Conservation (phyloP, 106 monocot genomes). For the Iris macrosiphon region DNA sequence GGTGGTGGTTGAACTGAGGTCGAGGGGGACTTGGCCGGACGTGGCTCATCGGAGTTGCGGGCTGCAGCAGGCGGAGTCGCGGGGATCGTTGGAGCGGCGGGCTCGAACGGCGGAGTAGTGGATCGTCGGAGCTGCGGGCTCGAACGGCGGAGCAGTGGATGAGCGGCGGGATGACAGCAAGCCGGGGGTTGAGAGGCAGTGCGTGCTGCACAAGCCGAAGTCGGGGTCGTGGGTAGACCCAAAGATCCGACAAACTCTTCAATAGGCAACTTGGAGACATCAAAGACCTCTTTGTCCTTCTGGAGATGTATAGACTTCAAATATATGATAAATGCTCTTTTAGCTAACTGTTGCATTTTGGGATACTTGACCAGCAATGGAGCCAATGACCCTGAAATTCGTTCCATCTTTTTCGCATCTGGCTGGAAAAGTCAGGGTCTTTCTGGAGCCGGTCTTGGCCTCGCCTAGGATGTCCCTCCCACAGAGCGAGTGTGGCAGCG, state of each 20-base stretch:
- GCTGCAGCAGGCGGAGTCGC: no score
- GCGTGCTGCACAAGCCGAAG: no score
- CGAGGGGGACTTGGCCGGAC: no score
- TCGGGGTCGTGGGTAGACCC: conserved; percentile 66
- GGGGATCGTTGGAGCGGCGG: no score
- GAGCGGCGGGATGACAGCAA: no score
- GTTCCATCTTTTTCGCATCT: conserved; percentile 50
- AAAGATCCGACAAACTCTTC: conserved; percentile 77
- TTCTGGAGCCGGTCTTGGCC: conserved; percentile 72
- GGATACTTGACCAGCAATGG: conserved; percentile 79
- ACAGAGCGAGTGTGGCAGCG: conserved; percentile 72
- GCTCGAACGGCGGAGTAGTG: no score
- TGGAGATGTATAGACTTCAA: conserved; percentile 56
- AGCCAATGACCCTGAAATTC: conserved; percentile 58
- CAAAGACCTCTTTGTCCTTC: conserved; percentile 80
- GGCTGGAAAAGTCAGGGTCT: conserved; percentile 67
- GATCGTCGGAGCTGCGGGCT: no score
- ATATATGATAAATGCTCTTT: conserved; percentile 80
- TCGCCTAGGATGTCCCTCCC: conserved; percentile 67
- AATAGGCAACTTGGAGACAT: conserved; percentile 59
- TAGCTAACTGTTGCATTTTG: conserved; percentile 58
- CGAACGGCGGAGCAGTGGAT: no score
- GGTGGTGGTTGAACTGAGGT: no score
- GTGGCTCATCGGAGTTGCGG: no score
- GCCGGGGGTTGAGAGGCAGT: no score